Conservation (phyloP, 2,329 filamentous ascomycete species). For the Acarospora socialis region DNA sequence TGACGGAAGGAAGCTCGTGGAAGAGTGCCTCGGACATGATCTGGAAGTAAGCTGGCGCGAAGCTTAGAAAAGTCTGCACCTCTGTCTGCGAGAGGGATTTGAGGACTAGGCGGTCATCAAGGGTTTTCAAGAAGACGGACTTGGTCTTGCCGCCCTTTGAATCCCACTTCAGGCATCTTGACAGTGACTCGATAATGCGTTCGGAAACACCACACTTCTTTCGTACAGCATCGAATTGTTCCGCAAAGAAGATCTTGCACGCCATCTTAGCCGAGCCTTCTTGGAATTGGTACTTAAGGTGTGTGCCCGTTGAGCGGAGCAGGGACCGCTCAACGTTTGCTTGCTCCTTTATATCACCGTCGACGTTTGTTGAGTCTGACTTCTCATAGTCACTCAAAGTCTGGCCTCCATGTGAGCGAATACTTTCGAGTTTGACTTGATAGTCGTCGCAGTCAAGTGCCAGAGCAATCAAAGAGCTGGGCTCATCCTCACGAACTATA, state of each 20-base stretch:
- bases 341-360: conserved; percentile 40
- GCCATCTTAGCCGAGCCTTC: conserved; percentile 90
- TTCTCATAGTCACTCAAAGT: conserved; percentile 18
- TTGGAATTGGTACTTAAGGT: conserved; percentile 90
- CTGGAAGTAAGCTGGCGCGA: conserved; percentile 91
- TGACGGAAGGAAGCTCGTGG: conserved; percentile 86
- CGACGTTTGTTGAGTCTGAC: conserved; percentile 18
- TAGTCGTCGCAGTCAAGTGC: conserved; percentile 83
- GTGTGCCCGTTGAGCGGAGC: conserved; percentile 70
- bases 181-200: conserved; percentile 87
- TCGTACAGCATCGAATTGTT: conserved; percentile 90
- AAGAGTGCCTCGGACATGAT: conserved; percentile 96
- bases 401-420: too few species aligned
- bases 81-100: conserved; percentile 86
- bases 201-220: conserved; percentile 87
- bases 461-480: conserved; percentile 88
- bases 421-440: conserved; percentile 53
- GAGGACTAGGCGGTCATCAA: conserved; percentile 85
- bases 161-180: conserved; percentile 93
- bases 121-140: conserved; percentile 88
- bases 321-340: conserved; percentile 73
- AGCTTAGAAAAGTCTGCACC: conserved; percentile 84
- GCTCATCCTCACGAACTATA: conserved; percentile 93
- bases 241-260: conserved; percentile 97
- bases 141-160: conserved; percentile 97